A percentile compares a stretch with the other conserved stretches of the same genome.
These are phyloP conservation scores for Cordyceps cicadae DNA, from an alignment of 2,329 filamentous ascomycete genomes.

Conservation along the genomic window DNA sequence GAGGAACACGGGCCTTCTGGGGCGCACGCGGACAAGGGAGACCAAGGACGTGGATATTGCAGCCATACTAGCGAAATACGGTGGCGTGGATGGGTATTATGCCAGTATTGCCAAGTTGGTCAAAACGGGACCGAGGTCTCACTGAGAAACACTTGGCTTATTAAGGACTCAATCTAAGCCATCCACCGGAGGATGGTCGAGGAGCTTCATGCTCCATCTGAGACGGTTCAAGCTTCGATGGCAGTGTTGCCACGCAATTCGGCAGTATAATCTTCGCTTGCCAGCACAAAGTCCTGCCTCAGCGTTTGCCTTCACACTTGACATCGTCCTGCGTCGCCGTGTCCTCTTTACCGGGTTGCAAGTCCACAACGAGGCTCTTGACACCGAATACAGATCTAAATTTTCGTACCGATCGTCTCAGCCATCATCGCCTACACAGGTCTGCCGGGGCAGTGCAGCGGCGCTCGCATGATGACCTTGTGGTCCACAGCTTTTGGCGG, in stretches of 20 bases:
- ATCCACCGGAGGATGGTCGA: conserved; percentile 69
- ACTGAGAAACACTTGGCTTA: neutral
- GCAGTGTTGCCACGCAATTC: conserved; percentile 57
- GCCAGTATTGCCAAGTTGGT: conserved; percentile 56
- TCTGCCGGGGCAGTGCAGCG: no score
- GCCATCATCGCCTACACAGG: no score
- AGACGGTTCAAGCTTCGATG: conserved; percentile 57
- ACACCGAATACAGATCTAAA: conserved; percentile 79
- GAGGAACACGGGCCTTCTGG: conserved; percentile 74
- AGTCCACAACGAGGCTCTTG: conserved; percentile 68
- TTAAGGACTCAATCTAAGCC: conserved; percentile 39
- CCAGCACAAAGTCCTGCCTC: conserved; percentile 69
- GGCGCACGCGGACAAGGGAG: conserved; percentile 38
- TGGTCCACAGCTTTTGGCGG: neutral
- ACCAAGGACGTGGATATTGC: conserved; percentile 31
- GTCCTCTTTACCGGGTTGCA: conserved; percentile 40
- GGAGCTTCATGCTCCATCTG: conserved; percentile 58
- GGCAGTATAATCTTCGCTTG: conserved; percentile 60
- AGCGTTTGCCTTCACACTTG: conserved; percentile 55
- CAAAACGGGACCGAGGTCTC: conserved; percentile 28
- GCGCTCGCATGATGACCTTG: neutral
- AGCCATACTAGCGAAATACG: conserved; percentile 41
- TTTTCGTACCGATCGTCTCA: conserved; percentile 76
- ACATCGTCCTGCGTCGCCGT: conserved; percentile 56
- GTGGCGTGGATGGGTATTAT: conserved; percentile 48